These are phyloP conservation scores for Ganoderma lucidum DNA, from an alignment of 1,284 basidiomycete genomes.

Conservation along the genomic window DNA sequence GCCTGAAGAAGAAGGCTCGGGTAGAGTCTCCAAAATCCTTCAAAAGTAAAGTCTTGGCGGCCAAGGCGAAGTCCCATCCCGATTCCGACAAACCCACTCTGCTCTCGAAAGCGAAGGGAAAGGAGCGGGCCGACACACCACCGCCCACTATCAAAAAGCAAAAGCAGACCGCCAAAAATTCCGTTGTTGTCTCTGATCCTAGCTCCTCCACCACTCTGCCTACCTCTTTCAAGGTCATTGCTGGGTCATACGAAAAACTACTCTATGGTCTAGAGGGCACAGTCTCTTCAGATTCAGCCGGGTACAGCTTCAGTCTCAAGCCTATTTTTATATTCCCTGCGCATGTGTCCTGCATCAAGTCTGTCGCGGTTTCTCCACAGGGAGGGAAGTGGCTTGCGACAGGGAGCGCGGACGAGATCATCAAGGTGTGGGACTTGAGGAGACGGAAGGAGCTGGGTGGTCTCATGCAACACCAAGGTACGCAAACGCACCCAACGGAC, in stretches of 20 bases:
- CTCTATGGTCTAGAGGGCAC: constrained; percentile 90
- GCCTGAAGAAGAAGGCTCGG: constrained; percentile 28
- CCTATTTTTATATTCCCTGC: constrained; percentile 97
- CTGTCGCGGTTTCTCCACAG: constrained; percentile 84
- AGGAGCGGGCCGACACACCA: constrained; percentile 28
- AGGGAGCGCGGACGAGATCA: constrained; percentile 92
- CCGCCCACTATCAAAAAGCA: constrained; percentile 17
- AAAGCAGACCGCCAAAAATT: constrained; percentile 9
- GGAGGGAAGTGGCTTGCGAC: constrained; percentile 97
- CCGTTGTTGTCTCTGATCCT: constrained; percentile 15
- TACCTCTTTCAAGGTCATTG: constrained; percentile 83
- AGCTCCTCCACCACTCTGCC: constrained; percentile 43
- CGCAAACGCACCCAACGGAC: constrained; percentile 7
- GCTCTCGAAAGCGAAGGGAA: constrained; percentile 33
- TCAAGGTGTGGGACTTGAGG: constrained; percentile 97
- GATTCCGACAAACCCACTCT: constrained; percentile 7
- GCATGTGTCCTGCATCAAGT: constrained; percentile 92
- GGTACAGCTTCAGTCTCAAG: constrained; percentile 60
- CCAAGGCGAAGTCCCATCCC: constrained; percentile 10
- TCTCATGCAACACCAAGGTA: constrained; percentile 92
- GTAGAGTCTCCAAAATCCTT: constrained; percentile 12
- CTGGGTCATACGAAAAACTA: constrained; percentile 95
- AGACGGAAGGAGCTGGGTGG: constrained; percentile 93
- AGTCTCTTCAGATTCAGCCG: constrained; percentile 49
- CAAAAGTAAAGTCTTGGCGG: constrained; percentile 10